phyloP scores from a whole-genome alignment of 257 asterid species.

The Petrea volubilis region DNA sequence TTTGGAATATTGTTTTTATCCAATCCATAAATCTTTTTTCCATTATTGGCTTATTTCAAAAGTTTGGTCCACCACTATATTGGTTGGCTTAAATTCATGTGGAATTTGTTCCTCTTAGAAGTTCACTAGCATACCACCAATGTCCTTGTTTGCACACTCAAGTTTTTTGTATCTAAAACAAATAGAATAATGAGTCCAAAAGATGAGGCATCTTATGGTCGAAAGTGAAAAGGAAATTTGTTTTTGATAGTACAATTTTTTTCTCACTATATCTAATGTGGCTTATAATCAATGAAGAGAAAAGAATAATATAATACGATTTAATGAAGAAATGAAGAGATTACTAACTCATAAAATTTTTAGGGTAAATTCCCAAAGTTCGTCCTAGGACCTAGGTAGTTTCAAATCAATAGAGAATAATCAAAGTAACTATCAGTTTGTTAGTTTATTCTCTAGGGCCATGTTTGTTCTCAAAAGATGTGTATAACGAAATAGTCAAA shows the following conservation, averaged over 20 bases:
- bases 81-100: slow-evolving; percentile 18
- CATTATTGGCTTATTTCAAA: not conserved
- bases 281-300: not conserved
- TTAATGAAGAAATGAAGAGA: not conserved
- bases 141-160: not conserved
- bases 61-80: not conserved
- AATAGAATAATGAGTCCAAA: not conserved
- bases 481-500: no score
- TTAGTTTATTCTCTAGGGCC: no score
- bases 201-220: not conserved
- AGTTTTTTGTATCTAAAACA: not conserved
- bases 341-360: no score
- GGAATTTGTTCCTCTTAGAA: slow-evolving; percentile 28
- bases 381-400: no score
- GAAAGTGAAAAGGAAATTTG: not conserved
- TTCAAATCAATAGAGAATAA: no score
- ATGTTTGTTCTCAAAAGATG: no score
- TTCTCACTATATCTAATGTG: no score
- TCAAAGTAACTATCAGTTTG: no score
- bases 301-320: not conserved
- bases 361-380: no score
- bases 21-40: not conserved
- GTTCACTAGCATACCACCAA: not conserved
- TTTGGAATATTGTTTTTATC: not conserved
- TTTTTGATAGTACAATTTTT: no score